Evolutionary conservation across 441 rosid species (phyloP), one percentile per base, ranked within the genome.

Genomic region (Euphorbia corollata): DNA sequence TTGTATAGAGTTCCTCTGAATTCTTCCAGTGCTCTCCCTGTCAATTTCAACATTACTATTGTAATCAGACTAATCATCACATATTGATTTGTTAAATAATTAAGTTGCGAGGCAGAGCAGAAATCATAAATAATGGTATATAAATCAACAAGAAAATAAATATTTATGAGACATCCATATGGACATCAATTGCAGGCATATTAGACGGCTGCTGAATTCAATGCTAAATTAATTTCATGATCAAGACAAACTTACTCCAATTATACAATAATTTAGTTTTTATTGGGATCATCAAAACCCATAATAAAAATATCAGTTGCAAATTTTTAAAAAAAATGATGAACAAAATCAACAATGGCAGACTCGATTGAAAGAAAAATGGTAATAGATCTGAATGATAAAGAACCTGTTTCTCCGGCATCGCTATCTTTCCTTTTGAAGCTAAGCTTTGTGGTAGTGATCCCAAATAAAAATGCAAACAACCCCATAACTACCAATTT

Each of bases 381-480:
- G 20, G 55, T 50, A 59, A 55, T 24, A 19, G 39, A 60, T 30
- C 39, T 5, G 57, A 39, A 12, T 59, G n/a, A 60, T 4, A 1
- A 30, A 54, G 34, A 68, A 89, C 98, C 98, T 85, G 91, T 75
- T 75, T 89, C 96, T 55, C 92, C 97, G 57, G 97, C 95, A 73
- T 89, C 95, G 73, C 96, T 93, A 69, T 93, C 93, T 81, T 89
- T 91, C 74, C 97, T 75, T 78, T 91, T 93, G 73, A 91, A 81
- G n/a, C 9, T 56, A 73, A 85, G 80, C 72, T 73, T 87, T 64
- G 80, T 85, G 50, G 67, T 83, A 50, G 83, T 64, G 73, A 75
- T 81, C 34, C 75, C 80, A 67, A 86, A 72, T 71, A 87, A 60
- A 18, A 80, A 79, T 74, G 81, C 88, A 77, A 84, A 45, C 72